Percentiles rank a stretch among this genome's conserved stretches.
Evolutionary conservation across 2,329 filamentous ascomycete genomes (phyloP).

Genomic region (Tolypocladium sp.): DNA sequence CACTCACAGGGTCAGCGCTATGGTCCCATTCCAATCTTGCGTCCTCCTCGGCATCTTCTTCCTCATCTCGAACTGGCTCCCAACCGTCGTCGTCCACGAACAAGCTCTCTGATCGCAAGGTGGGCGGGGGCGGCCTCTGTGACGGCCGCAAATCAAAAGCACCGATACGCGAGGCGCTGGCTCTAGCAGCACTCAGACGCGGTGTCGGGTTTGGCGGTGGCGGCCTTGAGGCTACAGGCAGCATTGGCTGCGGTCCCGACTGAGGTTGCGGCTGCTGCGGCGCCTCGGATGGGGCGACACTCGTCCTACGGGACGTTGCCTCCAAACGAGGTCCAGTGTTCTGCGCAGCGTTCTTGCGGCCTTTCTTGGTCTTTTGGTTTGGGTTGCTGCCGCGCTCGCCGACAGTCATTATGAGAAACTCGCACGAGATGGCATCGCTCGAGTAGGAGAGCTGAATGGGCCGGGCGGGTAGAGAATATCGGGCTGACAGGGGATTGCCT

Average conservation of each 20-base stretch:
- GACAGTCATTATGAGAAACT: conserved; percentile 77
- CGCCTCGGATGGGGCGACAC: conserved; percentile 26
- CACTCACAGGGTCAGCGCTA: conserved; percentile 50
- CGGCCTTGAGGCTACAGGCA: conserved; percentile 15
- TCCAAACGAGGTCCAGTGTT: conserved; percentile 33
- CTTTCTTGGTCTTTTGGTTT: conserved; percentile 38
- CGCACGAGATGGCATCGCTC: conserved; percentile 58
- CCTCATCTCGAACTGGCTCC: conserved; percentile 56
- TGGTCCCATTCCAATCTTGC: conserved; percentile 68
- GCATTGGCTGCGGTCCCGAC: conserved; percentile 6
- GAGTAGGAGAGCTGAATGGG: conserved; percentile 67
- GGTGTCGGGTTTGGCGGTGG: conserved; percentile 20
- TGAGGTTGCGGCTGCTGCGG: conserved; percentile 11
- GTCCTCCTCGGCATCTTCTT: conserved; percentile 55
- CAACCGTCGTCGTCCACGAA: conserved; percentile 72
- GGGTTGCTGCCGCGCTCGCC: conserved; percentile 51
- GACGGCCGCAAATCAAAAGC: conserved; percentile 41
- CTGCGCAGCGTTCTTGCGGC: conserved; percentile 27
- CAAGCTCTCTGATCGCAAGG: conserved; percentile 55
- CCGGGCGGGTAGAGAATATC: conserved; percentile 61
- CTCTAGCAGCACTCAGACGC: conserved; percentile 22
- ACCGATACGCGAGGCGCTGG: conserved; percentile 24
- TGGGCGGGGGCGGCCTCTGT: conserved; percentile 44
- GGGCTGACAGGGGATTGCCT: conserved; percentile 55
- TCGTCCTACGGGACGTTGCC: conserved; percentile 35